Conservation (phyloP, 2,329 filamentous ascomycete species). For the Trichoderma koningii region DNA sequence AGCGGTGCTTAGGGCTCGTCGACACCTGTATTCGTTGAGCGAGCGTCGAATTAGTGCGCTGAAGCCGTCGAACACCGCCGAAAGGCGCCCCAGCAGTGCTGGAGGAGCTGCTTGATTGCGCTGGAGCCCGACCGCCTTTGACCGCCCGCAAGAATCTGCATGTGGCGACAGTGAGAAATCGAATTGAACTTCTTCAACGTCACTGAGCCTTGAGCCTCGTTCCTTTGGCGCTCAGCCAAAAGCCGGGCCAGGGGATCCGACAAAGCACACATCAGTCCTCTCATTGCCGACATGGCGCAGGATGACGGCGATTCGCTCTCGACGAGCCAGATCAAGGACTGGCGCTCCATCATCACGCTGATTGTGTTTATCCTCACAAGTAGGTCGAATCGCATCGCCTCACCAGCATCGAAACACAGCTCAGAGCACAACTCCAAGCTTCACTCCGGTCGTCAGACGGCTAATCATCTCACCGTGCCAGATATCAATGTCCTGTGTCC, state of each 20-base stretch:
- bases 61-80: not conserved
- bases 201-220: not conserved
- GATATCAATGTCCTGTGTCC: constrained; percentile 71
- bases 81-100: not conserved
- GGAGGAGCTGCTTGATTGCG: not conserved
- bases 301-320: constrained; percentile 6
- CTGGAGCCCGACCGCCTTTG: not conserved
- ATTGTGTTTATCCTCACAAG: constrained; percentile 70
- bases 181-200: not conserved
- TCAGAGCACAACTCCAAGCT: not conserved
- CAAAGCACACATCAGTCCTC: not conserved
- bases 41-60: not conserved
- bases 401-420: not conserved
- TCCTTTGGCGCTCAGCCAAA: not conserved
- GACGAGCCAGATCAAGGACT: constrained; percentile 55
- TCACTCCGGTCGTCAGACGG: no score
- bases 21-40: not conserved
- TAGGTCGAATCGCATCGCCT: constrained; percentile 45
- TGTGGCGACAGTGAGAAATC: not conserved
- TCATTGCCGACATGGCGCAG: constrained; percentile 5
- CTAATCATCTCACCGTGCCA: constrained; percentile 37
- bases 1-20: not conserved
- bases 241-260: not conserved
- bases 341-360: constrained; percentile 71
- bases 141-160: not conserved